Evolutionary conservation across 305 asterid species (phyloP).

Genomic region (Fraxinus velutina): DNA sequence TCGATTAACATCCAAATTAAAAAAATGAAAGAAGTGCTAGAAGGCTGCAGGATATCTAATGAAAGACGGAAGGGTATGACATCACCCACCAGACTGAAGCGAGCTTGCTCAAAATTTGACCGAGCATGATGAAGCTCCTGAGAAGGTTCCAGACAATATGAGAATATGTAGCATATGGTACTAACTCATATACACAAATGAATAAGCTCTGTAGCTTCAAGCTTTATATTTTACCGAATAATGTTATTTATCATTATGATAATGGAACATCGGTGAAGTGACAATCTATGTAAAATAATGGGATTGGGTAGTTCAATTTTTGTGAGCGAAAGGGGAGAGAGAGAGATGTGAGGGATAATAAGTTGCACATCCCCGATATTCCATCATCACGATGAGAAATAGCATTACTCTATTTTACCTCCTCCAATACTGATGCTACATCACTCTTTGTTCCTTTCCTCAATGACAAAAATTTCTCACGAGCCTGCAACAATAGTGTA

Average conservation of each 20-base stretch:
- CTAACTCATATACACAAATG: background rate
- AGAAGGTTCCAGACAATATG: constrained; percentile 30
- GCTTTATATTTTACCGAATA: background rate
- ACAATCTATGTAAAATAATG: background rate
- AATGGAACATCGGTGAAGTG: background rate
- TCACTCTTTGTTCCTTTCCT: constrained; percentile 91
- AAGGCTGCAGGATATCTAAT: constrained; percentile 18
- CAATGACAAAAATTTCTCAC: constrained; percentile 91
- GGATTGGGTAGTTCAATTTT: background rate
- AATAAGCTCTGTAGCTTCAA: constrained; percentile 12
- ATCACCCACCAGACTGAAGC: constrained; percentile 77
- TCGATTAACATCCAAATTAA: constrained; percentile 25
- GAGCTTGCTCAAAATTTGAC: constrained; percentile 93
- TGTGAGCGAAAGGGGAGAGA: background rate
- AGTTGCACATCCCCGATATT: background rate
- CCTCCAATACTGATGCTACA: constrained; percentile 77
- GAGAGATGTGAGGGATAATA: background rate
- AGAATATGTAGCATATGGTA: constrained; percentile 17
- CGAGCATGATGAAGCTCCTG: constrained; percentile 97
- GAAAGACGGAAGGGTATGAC: constrained; percentile 9
- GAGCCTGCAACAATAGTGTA: constrained; percentile 56
- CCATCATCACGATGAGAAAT: background rate
- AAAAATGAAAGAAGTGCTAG: background rate
- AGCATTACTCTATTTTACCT: constrained; percentile 47
- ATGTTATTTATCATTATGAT: too few species aligned